Conservation (phyloP, 441 rosid genomes). For the Geranium incanum region DNA sequence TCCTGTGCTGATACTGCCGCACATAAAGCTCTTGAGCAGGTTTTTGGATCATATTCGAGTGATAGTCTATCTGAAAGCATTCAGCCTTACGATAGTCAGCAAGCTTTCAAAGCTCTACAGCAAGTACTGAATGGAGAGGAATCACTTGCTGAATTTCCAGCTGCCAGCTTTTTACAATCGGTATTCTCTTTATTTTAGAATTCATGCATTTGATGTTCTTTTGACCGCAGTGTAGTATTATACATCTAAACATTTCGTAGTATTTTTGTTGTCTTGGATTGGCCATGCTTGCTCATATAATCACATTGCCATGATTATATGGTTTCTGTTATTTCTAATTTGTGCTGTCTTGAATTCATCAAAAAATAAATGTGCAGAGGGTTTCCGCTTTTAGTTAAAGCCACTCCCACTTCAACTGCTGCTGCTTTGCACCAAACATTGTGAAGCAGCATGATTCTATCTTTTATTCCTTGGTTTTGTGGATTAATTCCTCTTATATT, state of each 20-base stretch:
- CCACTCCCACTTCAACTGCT: too few relatives aligned
- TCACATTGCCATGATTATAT: too few relatives aligned
- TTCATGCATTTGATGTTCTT: slow-evolving; percentile 8
- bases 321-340: too few relatives aligned
- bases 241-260: background rate
- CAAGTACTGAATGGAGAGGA: slow-evolving; percentile 59
- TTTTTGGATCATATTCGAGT: slow-evolving; percentile 40
- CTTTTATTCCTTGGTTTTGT: too few relatives aligned
- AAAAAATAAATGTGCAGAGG: too few relatives aligned
- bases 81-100: slow-evolving; percentile 31
- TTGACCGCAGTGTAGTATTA: background rate
- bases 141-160: slow-evolving; percentile 91
- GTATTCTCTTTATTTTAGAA: slow-evolving; percentile 31
- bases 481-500: too few relatives aligned
- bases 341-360: too few relatives aligned
- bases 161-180: slow-evolving; percentile 69
- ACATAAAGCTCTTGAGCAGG: slow-evolving; percentile 52
- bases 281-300: too few relatives aligned
- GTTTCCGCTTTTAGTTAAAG: too few relatives aligned
- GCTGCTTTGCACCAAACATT: too few relatives aligned
- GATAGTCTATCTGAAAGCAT: slow-evolving; percentile 35
- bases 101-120: slow-evolving; percentile 29
- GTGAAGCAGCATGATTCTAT: too few relatives aligned
- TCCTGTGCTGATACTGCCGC: slow-evolving; percentile 63
- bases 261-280: background rate